A percentile compares a stretch with the other conserved stretches of the same genome.
Conservation (phyloP, 139 green algal genomes). For the Coccomyxa sp. region DNA sequence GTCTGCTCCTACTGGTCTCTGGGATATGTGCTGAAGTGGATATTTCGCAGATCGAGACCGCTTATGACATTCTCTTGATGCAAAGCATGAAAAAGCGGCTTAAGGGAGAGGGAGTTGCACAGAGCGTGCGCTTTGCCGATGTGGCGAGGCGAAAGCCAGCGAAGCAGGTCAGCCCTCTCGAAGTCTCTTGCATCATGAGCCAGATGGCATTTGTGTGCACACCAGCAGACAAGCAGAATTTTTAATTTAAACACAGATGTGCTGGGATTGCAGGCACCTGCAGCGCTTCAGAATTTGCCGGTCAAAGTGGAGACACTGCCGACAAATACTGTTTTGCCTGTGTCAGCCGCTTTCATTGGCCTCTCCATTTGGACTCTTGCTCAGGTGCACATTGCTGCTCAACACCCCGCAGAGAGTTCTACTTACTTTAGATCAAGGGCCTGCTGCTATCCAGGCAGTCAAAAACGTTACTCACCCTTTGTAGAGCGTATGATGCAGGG, state of each 20-base stretch:
- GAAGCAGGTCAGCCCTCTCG: not conserved
- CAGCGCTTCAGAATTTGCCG: not conserved
- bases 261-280: not conserved
- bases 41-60: slow-evolving; percentile 49
- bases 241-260: not conserved
- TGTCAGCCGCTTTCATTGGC: slow-evolving; percentile 36
- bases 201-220: not conserved
- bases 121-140: slow-evolving; percentile 44
- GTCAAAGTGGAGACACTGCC: not conserved
- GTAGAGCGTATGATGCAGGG: slow-evolving; percentile 28
- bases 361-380: slow-evolving; percentile 48
- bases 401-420: not conserved
- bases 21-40: not conserved
- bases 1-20: not conserved
- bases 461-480: not conserved
- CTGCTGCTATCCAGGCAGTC: no score
- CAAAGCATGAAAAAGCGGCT: slow-evolving; percentile 65
- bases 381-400: slow-evolving; percentile 23
- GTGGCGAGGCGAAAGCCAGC: slow-evolving; percentile 11
- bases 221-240: not conserved
- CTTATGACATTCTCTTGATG: slow-evolving; percentile 78
- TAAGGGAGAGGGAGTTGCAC: slow-evolving; percentile 36
- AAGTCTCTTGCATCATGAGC: not conserved
- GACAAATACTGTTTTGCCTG: not conserved
- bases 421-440: not conserved